Evolutionary conservation across 495 filamentous ascomycete genomes (phyloP).

Genomic region (Penicillium salamii): DNA sequence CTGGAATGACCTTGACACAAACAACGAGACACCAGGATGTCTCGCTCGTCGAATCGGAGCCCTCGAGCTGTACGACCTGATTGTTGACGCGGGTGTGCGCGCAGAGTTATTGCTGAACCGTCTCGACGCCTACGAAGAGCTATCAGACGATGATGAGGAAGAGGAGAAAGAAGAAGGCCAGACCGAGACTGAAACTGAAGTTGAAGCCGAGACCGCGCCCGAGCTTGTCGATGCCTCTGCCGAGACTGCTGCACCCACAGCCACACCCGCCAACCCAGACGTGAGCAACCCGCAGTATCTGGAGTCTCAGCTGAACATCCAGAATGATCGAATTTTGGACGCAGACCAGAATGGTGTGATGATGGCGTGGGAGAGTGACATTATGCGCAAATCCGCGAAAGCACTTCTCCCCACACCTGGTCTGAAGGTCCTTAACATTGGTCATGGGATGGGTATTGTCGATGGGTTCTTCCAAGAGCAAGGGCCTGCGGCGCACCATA

Average conservation of each 20-base stretch:
- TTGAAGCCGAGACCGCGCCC: slow-evolving; percentile 21
- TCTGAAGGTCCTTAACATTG: slow-evolving; percentile 80
- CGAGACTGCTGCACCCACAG: slow-evolving; percentile 14
- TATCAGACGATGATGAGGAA: slow-evolving; percentile 63
- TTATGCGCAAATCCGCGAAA: slow-evolving; percentile 78
- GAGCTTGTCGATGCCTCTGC: slow-evolving; percentile 31
- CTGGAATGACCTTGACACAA: slow-evolving; percentile 90
- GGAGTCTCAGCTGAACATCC: slow-evolving; percentile 71
- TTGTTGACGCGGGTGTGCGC: slow-evolving; percentile 88
- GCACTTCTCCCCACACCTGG: slow-evolving; percentile 57
- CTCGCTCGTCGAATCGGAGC: slow-evolving; percentile 70
- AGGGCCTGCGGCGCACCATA: slow-evolving; percentile 68
- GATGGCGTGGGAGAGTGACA: slow-evolving; percentile 93
- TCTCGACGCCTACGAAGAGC: slow-evolving; percentile 72
- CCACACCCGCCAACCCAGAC: slow-evolving; percentile 27
- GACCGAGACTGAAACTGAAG: slow-evolving; percentile 14
- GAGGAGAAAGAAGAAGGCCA: slow-evolving; percentile 27
- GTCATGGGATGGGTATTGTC: slow-evolving; percentile 95
- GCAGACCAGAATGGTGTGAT: slow-evolving; percentile 84
- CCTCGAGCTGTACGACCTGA: slow-evolving; percentile 72
- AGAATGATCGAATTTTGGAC: slow-evolving; percentile 73
- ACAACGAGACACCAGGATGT: slow-evolving; percentile 89
- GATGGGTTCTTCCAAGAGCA: slow-evolving; percentile 76
- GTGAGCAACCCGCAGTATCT: slow-evolving; percentile 72
- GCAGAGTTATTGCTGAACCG: slow-evolving; percentile 81